Conservation (phyloP, 208 protist species). For the Phytomonas francai region DNA sequence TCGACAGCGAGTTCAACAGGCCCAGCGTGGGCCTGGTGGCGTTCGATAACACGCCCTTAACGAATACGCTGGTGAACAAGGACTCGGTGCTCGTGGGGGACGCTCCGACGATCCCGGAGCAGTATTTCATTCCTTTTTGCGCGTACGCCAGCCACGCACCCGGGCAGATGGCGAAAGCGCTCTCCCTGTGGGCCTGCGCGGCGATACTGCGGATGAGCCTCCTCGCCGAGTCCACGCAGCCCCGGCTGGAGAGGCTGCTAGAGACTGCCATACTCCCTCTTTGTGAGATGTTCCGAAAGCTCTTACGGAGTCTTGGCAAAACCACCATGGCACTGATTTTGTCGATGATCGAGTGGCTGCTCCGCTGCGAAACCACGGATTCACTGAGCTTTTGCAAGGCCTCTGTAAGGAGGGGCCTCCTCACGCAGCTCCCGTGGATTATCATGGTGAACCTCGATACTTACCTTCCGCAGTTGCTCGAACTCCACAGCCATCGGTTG, state of each 20-base stretch:
- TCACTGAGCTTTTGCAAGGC: constrained; percentile 42
- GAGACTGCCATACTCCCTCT: constrained; percentile 46
- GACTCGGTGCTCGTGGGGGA: constrained; percentile 11
- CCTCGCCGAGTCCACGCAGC: constrained; percentile 12
- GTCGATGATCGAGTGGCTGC: constrained; percentile 82
- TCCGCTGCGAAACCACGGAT: constrained; percentile 37
- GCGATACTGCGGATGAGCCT: constrained; percentile 72
- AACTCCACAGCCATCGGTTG: constrained; percentile 23
- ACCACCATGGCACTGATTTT: constrained; percentile 72
- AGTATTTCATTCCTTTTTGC: constrained; percentile 67
- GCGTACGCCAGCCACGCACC: constrained; percentile 43
- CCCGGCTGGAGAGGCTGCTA: constrained; percentile 34
- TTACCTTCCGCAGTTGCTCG: constrained; percentile 35
- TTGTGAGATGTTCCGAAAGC: constrained; percentile 75
- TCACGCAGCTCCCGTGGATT: constrained; percentile 32
- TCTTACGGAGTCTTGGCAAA: constrained; percentile 61
- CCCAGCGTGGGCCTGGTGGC: constrained; percentile 1
- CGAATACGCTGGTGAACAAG: background rate
- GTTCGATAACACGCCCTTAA: background rate
- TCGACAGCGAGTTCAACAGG: background rate
- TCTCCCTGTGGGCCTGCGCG: constrained; percentile 71
- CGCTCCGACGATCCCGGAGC: constrained; percentile 53
- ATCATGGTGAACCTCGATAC: constrained; percentile 35
- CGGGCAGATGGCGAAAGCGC: constrained; percentile 72
- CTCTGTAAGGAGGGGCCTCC: constrained; percentile 55